Evolutionary conservation across 2,329 filamentous ascomycete species (phyloP), one percentile per base, ranked within the genome.

Genomic region (Alternaria brassicae): DNA sequence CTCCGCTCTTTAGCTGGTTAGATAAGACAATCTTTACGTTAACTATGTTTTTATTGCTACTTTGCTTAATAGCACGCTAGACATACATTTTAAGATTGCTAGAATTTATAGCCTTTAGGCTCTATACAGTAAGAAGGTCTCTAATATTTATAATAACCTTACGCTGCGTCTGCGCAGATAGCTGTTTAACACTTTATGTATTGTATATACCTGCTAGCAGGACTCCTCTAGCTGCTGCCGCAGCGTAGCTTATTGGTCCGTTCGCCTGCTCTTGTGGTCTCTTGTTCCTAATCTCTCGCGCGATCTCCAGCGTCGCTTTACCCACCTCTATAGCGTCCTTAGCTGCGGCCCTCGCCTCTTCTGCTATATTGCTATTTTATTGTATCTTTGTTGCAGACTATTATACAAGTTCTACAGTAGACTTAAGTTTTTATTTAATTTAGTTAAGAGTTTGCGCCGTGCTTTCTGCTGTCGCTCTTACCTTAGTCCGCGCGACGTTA

Each of bases 1-100:
- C 60, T 54, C 63, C 42, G 48, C 67, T 68, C 49, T 65, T 67
- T 8, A 68, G 58, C 63, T 68, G 41, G 54, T 69, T 69, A 44
- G 58, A 61, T n/a, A 42, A 66, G 41, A 66, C 40, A 10, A 67
- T 61, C 49, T 62, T 69, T 6, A 63, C 30, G 30, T 42, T 61
- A 19, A 15, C 57, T 56, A 67, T 62, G 41, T 67, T 60, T 53
- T 62, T 49, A 32, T 69, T 69, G 36, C 61, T 50, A 52, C 64
- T 62, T 17, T 69, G 42, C 32, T 60, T 39, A 28, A 61, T 65
- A 23, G 63, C 58, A 58, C 55, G 56, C 36, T 69, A 34, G n/a
- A 67, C 53, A 58, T 67, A 44, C 27, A 52, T 32, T 53, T 67
- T 68, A 13, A 63, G 42, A 30, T 64, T 64, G 19, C 53, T 41